Evolutionary conservation across 2,329 filamentous ascomycete genomes (phyloP), one percentile per base, ranked within the genome.

Genomic region (Aspergillus cejpii): DNA sequence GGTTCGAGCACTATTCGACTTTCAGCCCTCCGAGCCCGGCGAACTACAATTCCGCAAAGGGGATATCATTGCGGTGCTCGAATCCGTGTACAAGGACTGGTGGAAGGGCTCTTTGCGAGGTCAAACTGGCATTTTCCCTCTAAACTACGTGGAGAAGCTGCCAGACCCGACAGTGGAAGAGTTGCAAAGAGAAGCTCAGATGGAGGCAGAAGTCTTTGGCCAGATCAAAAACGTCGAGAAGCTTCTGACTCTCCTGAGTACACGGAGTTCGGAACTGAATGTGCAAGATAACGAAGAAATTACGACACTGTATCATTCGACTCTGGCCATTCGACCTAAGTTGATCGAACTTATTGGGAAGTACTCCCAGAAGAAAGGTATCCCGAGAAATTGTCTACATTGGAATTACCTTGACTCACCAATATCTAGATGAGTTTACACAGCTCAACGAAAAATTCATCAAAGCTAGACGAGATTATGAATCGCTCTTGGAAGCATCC

Each of bases 381-480:
- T 55, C 21, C 14, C 11, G 24, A n/a, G 5, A 10, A 14, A 7
- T 33, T 3, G 6, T 10, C 4, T 17, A 5, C 11, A 14, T 14
- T 38, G 7, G 3, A n/a, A 15, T 37, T 15, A 1, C 38, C 11
- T 20, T 33, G 4, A 31, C 56, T 63, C 11, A 61, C 44, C 26
- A 12, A 2, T 34, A 14, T 37, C 7, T 53, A 94, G 92, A 98
- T 68, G 92, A 98, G 66, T 97, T 98, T 62, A 96, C 92, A 2
- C 91, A 97, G 64, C 74, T 98, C 51, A 98, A 98, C 61, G 92
- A 98, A 68, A 97, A 97, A 71, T 98, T 98, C 68, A 97, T 98
- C 75, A 98, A 98, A 70, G 92, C 92, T 37, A 84, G 92, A 53
- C 81, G 91, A 58, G 92, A 98, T 69, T 98, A 98, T 65, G 92